These are phyloP conservation scores for Hyaloscypha variabilis DNA, from an alignment of 495 filamentous ascomycete species.

Conservation along the genomic window DNA sequence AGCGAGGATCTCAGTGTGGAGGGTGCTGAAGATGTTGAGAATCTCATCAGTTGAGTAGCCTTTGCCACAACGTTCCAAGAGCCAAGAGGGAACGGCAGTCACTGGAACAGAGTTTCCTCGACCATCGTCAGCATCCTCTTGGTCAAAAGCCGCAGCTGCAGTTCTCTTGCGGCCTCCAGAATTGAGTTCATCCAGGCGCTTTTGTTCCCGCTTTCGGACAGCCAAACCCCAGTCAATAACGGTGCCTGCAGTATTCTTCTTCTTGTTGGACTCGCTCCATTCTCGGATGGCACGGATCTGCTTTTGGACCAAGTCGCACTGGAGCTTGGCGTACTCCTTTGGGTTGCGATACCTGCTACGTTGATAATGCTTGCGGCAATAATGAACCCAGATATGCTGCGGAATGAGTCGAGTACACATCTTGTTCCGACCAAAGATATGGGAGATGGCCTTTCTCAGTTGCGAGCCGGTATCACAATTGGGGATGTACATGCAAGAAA, in stretches of 20 bases:
- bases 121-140: constrained; percentile 36
- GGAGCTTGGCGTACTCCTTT: constrained; percentile 57
- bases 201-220: constrained; percentile 56
- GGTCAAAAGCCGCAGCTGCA: constrained; percentile 26
- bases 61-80: constrained; percentile 34
- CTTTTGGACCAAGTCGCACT: constrained; percentile 59
- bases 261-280: constrained; percentile 54
- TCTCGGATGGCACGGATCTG: constrained; percentile 60
- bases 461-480: constrained; percentile 54
- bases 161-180: constrained; percentile 30
- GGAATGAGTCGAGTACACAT: constrained; percentile 69
- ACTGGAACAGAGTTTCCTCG: constrained; percentile 28
- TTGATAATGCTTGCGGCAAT: constrained; percentile 88
- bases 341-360: constrained; percentile 66
- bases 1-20: constrained; percentile 38
- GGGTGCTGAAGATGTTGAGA: constrained; percentile 36
- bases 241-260: constrained; percentile 40
- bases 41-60: constrained; percentile 44
- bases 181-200: constrained; percentile 39
- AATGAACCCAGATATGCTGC: constrained; percentile 64
- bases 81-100: constrained; percentile 47
- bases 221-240: constrained; percentile 52
- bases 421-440: constrained; percentile 92
- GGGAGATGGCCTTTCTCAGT: constrained; percentile 75
- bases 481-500: constrained; percentile 38